These are phyloP conservation scores for Alternaria metachromatica DNA, from an alignment of 2,329 filamentous ascomycete species.

Conservation along the genomic window DNA sequence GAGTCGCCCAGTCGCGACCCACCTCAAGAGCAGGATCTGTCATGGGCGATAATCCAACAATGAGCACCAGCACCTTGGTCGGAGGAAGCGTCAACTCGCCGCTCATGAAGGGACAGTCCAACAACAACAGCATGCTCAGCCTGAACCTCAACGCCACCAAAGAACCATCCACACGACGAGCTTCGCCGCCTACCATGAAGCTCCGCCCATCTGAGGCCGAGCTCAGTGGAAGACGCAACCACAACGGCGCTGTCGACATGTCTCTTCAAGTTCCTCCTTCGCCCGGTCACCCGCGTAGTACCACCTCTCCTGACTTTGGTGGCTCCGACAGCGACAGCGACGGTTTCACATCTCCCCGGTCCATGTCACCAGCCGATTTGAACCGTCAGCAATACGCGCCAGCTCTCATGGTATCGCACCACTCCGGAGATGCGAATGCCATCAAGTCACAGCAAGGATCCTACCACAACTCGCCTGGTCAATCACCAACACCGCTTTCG, in stretches of 20 bases:
- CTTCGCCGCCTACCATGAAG: conserved; percentile 33
- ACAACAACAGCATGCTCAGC: conserved; percentile 43
- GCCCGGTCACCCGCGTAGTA: conserved; percentile 29
- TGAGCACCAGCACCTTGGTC: conserved; percentile 46
- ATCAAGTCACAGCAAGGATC: conserved; percentile 40
- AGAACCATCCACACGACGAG: conserved; percentile 27
- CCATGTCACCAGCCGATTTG: conserved; percentile 33
- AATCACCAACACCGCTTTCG: conserved; percentile 33
- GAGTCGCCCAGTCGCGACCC: conserved; percentile 49
- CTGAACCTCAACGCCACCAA: conserved; percentile 35
- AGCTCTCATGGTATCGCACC: conserved; percentile 33
- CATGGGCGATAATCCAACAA: conserved; percentile 28
- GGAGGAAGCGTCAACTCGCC: conserved; percentile 41
- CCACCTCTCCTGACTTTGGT: conserved; percentile 30
- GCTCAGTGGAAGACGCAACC: conserved; percentile 44
- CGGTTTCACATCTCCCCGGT: conserved; percentile 27
- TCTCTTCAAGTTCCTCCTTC: conserved; percentile 42
- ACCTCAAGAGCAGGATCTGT: conserved; percentile 45
- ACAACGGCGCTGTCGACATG: conserved; percentile 45
- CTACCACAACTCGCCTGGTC: conserved; percentile 31
- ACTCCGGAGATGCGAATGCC: conserved; percentile 20
- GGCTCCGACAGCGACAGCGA: conserved; percentile 41
- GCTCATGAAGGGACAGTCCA: conserved; percentile 40
- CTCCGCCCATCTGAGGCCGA: conserved; percentile 48
- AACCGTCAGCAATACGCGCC: conserved; percentile 37